A percentile compares a stretch with the other conserved stretches of the same genome.
Conservation (phyloP, 192 early-diverging fungal genomes). For the Jimgerdemannia flammicorona region DNA sequence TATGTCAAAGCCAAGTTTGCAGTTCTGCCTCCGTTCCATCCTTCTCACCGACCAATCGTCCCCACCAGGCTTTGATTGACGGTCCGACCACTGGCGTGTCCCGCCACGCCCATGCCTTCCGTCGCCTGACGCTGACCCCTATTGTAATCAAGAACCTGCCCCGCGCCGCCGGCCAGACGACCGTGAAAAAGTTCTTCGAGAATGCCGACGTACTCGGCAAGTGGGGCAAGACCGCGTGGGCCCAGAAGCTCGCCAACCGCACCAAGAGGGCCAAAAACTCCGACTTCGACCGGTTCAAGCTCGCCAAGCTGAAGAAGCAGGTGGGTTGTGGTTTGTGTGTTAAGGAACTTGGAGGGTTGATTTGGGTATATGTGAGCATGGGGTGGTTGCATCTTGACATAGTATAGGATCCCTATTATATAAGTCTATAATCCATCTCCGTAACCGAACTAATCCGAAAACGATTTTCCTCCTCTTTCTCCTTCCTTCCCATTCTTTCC, state of each 20-base stretch:
- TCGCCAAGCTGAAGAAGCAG: slow-evolving; percentile 91
- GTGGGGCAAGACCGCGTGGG: slow-evolving; percentile 92
- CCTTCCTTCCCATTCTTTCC: no score
- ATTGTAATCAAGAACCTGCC: slow-evolving; percentile 83
- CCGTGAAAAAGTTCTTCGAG: slow-evolving; percentile 78
- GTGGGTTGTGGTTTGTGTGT: slow-evolving; percentile 37
- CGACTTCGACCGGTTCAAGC: slow-evolving; percentile 99
- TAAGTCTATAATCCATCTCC: no score
- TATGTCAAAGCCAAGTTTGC: no score
- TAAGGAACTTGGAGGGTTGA: not conserved
- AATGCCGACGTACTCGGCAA: slow-evolving; percentile 75
- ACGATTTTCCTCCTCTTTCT: no score
- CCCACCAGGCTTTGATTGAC: slow-evolving; percentile 82
- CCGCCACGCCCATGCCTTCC: slow-evolving; percentile 86
- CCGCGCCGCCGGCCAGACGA: slow-evolving; percentile 70
- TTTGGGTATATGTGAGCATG: no score
- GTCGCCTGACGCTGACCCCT: slow-evolving; percentile 88
- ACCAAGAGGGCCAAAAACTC: slow-evolving; percentile 68
- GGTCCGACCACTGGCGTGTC: slow-evolving; percentile 93
- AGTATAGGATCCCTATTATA: no score
- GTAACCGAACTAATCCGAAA: no score
- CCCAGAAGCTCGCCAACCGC: slow-evolving; percentile 92
- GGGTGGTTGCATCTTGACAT: no score
- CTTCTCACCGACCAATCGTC: not conserved
- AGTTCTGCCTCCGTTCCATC: no score